phyloP scores from a whole-genome alignment of 1,139 yeast genomes.

The Yamadazyma dendronema region DNA sequence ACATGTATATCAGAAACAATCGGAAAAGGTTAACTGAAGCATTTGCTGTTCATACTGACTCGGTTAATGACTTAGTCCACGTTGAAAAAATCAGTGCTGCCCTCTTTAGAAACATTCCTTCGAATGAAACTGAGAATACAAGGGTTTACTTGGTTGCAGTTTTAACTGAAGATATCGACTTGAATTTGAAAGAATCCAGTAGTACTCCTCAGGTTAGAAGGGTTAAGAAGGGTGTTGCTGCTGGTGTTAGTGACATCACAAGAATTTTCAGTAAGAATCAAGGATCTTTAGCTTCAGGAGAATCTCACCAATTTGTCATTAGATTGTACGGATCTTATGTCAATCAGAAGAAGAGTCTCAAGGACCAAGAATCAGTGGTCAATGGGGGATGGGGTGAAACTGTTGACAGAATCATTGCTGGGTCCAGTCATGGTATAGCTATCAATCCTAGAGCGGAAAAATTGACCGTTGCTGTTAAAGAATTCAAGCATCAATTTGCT shows the following conservation, averaged over 20 bases:
- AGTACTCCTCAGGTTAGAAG: conserved; percentile 32
- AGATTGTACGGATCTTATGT: conserved; percentile 71
- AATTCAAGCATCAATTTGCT: conserved; percentile 57
- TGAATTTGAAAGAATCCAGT: conserved; percentile 24
- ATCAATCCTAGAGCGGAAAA: conserved; percentile 80
- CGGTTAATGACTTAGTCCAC: conserved; percentile 57
- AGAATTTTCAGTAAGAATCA: conserved; percentile 69
- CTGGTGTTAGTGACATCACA: conserved; percentile 85
- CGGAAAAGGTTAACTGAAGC: conserved; percentile 75
- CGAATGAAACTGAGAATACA: conserved; percentile 60
- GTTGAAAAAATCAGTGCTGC: conserved; percentile 76
- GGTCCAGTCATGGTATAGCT: conserved; percentile 77
- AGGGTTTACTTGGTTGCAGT: conserved; percentile 69
- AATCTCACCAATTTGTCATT: conserved; percentile 69
- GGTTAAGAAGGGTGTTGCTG: conserved; percentile 79
- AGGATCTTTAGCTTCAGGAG: conserved; percentile 59
- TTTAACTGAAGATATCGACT: conserved; percentile 58
- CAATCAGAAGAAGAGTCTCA: conserved; percentile 29
- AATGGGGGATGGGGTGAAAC: conserved; percentile 91
- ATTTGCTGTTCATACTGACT: conserved; percentile 64
- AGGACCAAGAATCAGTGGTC: conserved; percentile 21
- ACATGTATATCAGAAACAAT: conserved; percentile 67
- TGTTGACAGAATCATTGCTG: conserved; percentile 73
- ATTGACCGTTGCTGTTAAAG: conserved; percentile 70
- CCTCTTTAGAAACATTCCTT: conserved; percentile 73